A percentile compares a stretch with the other conserved stretches of the same genome.
These are phyloP conservation scores for Zymoseptoria crescenta DNA, from an alignment of 2,329 filamentous ascomycete species.

Conservation along the genomic window DNA sequence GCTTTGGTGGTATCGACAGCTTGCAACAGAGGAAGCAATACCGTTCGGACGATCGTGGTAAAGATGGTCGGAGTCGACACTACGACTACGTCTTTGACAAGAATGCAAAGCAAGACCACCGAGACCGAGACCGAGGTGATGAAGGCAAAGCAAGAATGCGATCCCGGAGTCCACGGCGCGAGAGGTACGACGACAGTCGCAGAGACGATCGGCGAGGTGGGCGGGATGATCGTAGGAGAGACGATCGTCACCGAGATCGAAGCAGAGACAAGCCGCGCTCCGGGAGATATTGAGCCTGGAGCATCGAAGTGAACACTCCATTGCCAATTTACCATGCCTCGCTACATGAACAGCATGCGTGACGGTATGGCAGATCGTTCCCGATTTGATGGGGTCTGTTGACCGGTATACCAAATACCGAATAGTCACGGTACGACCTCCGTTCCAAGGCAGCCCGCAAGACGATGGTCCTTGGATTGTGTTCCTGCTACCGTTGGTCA, in stretches of 20 bases:
- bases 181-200: slow-evolving; percentile 11
- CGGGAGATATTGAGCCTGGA: slow-evolving; percentile 1
- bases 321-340: too few relatives aligned
- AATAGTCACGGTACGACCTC: not conserved
- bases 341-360: not conserved
- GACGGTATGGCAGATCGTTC: not conserved
- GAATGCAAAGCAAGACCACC: slow-evolving; percentile 32
- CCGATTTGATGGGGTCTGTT: not conserved
- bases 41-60: slow-evolving; percentile 48
- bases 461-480: not conserved
- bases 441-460: not conserved
- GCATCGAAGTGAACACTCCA: slow-evolving; percentile 2
- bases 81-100: slow-evolving; percentile 81
- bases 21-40: slow-evolving; percentile 91
- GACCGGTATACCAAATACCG: too few relatives aligned
- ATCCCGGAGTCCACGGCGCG: slow-evolving; percentile 25
- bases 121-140: slow-evolving; percentile 10
- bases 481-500: not conserved
- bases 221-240: slow-evolving; percentile 11
- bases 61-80: slow-evolving; percentile 36
- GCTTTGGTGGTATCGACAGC: slow-evolving; percentile 83
- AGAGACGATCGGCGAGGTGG: slow-evolving; percentile 12
- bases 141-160: slow-evolving; percentile 15
- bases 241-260: slow-evolving; percentile 13
- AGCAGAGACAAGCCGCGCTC: slow-evolving; percentile 12